Percentiles rank a stretch among this genome's conserved stretches.
Conservation (phyloP, 129 eudicot species). For the sunflower (Helianthus annuus) region HanXRQr2.0-SUNRISE NC_035447.2:1633505-1634004, state of each 20-base stretch:
- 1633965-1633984: no score
- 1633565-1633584: slow-evolving; percentile 6
- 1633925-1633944: no score
- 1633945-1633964: no score
- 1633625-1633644: slow-evolving; percentile 12
- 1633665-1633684: slow-evolving; percentile 36
- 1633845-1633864: no score
- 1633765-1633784: no score
- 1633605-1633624: slow-evolving; percentile 25
- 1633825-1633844: no score
- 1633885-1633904: no score
- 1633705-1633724: slow-evolving; percentile 15
- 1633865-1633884: no score
- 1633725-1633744: slow-evolving; percentile 26
- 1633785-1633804: no score
- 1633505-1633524: slow-evolving; percentile 15
- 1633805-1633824: no score
- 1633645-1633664: slow-evolving; percentile 25
- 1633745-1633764: slow-evolving; percentile 12
- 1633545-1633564: background rate
- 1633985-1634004: no score
- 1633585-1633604: background rate
- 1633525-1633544: slow-evolving; percentile 8
- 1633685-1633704: slow-evolving; percentile 34
- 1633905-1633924: no score